phyloP scores from a whole-genome alignment of 768 basidiomycete species.

The Hericium coralloides region DNA sequence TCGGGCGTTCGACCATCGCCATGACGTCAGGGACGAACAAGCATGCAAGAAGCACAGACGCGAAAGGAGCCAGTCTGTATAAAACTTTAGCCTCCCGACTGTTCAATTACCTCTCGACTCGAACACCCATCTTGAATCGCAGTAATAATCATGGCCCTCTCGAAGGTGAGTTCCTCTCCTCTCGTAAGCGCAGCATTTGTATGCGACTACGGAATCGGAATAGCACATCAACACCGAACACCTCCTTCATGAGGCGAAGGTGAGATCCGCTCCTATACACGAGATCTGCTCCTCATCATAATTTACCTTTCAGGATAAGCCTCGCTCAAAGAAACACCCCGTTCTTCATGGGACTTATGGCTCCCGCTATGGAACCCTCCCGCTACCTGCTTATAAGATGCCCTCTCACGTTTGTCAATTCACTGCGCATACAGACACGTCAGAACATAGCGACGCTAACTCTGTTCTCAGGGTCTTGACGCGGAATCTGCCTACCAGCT shows the following conservation, averaged over 20 bases:
- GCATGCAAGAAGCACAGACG: no score
- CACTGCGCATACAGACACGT: background rate
- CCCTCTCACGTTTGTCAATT: constrained; percentile 36
- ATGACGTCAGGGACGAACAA: no score
- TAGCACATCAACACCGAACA: constrained; percentile 11
- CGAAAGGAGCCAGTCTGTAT: no score
- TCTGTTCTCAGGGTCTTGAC: constrained; percentile 36
- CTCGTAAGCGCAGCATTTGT: background rate
- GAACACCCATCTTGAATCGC: background rate
- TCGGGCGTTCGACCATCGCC: no score
- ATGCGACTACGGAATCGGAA: background rate
- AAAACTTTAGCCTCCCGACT: no score
- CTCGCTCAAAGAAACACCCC: constrained; percentile 24
- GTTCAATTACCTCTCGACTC: background rate
- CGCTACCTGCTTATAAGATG: constrained; percentile 61
- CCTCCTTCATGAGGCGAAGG: constrained; percentile 6
- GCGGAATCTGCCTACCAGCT: constrained; percentile 46
- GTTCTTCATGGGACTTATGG: constrained; percentile 40
- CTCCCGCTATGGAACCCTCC: constrained; percentile 52
- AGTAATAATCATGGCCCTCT: constrained; percentile 8
- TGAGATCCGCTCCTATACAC: background rate
- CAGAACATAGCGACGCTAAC: background rate
- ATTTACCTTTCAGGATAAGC: constrained; percentile 5
- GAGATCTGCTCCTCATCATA: no score
- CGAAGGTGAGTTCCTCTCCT: constrained; percentile 1